Evolutionary conservation across 352 stramenopile genomes (phyloP), one percentile per base, ranked within the genome.

Genomic region (Pythium volutum): DNA sequence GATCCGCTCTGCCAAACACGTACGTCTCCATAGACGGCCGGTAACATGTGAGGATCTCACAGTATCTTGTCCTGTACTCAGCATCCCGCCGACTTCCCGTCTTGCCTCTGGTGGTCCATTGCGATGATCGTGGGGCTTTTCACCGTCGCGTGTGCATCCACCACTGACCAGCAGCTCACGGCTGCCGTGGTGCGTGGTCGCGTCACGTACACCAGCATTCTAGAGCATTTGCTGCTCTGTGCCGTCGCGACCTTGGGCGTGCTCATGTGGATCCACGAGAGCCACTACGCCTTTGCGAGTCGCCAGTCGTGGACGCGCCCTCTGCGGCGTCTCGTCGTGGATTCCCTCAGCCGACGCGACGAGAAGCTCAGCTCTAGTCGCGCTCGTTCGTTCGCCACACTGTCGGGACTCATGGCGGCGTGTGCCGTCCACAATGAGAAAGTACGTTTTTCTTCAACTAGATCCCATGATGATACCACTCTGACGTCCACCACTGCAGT

Each of bases 371-470:
- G 41, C 25, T 20, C 20, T 15, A 22, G 52, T 10, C 64, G 60
- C 3, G 67, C 71, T 1, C 23, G 54, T n/a, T 60, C 64, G 4
- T 80, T 73, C 43, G 69, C 70, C 15, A 16, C 57, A 7, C 46
- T 78, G 8, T 65, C 75, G 5, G 75, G 55, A 11, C 26, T 69
- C 8, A 70, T 70, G 7, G 60, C 55, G 4, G 66, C 64, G 6
- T 67, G 62, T 41, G 59, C 38, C 14, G 53, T 80, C 25, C 39
- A 75, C 8, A 69, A 67, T 47, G 62, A 76, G 48, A 83, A 83
- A 62, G 75, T 80, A 29, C 22, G 33, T 29, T 53, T 15, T n/a
- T 25, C 3, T 41, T 36, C 4, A 14, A 36, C 8, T 15, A 36
- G 31, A 11, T 1, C 20, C 22, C 49, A 16, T 53, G 26, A 20